These are phyloP conservation scores for Albugo candida DNA, from an alignment of 352 stramenopile genomes.

Conservation along the genomic window DNA sequence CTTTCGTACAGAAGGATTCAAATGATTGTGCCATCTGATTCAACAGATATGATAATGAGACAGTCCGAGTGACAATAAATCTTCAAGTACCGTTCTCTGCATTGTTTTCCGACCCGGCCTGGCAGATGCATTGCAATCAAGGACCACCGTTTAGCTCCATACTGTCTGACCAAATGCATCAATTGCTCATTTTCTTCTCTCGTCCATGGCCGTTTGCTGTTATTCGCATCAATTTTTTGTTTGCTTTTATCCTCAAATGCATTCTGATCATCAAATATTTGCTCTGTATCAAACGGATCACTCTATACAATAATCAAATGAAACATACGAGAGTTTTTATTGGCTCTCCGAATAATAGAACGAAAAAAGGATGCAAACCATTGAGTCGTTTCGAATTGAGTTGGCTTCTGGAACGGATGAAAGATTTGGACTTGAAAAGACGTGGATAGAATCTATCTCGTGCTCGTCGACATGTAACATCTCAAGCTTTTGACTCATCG, in stretches of 20 bases:
- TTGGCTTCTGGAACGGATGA: too few relatives aligned
- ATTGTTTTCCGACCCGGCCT: conserved; percentile 78
- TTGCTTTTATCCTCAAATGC: conserved; percentile 12
- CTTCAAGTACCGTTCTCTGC: conserved; percentile 32
- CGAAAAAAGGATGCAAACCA: too few relatives aligned
- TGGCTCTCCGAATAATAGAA: too few relatives aligned
- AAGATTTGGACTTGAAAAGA: too few relatives aligned
- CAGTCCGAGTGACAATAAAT: neutral
- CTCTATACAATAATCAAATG: too few relatives aligned
- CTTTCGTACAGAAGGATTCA: conserved; percentile 76
- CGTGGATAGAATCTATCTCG: conserved; percentile 7
- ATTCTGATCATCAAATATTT: conserved; percentile 48
- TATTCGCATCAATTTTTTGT: conserved; percentile 42
- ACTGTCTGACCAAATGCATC: conserved; percentile 76
- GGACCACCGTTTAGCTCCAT: conserved; percentile 78
- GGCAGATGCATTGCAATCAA: conserved; percentile 78
- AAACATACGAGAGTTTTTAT: too few relatives aligned
- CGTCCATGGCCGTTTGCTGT: conserved; percentile 75
- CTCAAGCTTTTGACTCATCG: conserved; percentile 58
- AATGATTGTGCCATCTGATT: conserved; percentile 72
- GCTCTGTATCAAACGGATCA: neutral
- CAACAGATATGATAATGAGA: neutral
- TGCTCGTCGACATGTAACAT: conserved; percentile 26
- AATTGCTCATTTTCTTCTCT: conserved; percentile 80
- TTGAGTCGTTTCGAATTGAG: too few relatives aligned